Conservation (phyloP, 768 basidiomycete genomes). For the Mycena rebaudengoi region DNA sequence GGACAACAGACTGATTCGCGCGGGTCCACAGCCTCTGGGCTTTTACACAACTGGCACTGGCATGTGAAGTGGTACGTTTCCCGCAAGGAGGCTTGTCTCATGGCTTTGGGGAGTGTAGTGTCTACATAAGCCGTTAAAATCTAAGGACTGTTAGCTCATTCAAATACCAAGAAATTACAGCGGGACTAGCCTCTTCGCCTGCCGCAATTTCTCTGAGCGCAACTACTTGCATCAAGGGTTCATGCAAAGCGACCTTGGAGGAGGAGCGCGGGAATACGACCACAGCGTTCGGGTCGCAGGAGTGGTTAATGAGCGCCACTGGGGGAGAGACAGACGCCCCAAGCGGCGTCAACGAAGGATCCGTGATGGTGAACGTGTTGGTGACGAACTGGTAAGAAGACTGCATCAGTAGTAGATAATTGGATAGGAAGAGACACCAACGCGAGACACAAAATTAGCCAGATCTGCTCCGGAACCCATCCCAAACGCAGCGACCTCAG, state of each 20-base stretch:
- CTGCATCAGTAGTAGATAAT: neutral
- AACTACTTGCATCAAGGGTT: conserved; percentile 77
- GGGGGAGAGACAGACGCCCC: conserved; percentile 87
- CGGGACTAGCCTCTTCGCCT: conserved; percentile 73
- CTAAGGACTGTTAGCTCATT: conserved; percentile 46
- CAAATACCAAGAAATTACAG: neutral
- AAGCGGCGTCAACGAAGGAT: conserved; percentile 79
- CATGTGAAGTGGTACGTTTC: conserved; percentile 87
- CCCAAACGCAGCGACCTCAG: conserved; percentile 66
- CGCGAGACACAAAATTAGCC: conserved; percentile 76
- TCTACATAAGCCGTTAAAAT: conserved; percentile 88
- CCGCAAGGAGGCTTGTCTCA: conserved; percentile 64
- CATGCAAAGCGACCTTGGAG: conserved; percentile 43
- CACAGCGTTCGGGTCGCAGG: conserved; percentile 87
- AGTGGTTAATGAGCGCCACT: conserved; percentile 87
- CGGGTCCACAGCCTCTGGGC: conserved; percentile 55
- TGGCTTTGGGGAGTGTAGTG: conserved; percentile 68
- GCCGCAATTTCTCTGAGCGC: conserved; percentile 69
- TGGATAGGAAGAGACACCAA: conserved; percentile 39
- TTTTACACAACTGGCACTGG: conserved; percentile 65
- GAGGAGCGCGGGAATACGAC: conserved; percentile 83
- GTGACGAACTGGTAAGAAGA: conserved; percentile 74
- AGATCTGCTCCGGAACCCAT: conserved; percentile 68
- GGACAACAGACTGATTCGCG: conserved; percentile 78
- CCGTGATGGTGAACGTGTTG: conserved; percentile 89